Evolutionary conservation across 306 rosid genomes (phyloP), one percentile per base, ranked within the genome.

Genomic region (Sindora glabra): DNA sequence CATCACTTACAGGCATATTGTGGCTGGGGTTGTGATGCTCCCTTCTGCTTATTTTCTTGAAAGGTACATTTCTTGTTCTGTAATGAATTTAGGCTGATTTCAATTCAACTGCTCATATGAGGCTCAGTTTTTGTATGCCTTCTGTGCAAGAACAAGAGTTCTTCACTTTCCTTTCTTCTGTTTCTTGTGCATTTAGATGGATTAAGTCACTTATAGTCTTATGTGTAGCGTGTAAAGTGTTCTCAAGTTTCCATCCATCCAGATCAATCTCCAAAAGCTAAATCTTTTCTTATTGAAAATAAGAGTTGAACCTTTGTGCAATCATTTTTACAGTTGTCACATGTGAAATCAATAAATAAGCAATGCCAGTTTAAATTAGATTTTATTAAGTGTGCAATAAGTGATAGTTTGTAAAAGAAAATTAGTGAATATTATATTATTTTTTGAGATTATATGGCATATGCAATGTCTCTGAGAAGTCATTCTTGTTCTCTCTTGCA

Each of bases 1-100:
- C 27, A 73, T 77, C 57, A 81, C 80, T 19, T 81, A 73, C 45
- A 46, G 75, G 11, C 75, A 81, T 34, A 56, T 50, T 42, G 19
- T 77, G 38, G 83, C 72, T 13, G 72, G 79, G 34, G 13, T 68
- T 5, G 45, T 68, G 22, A 44, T 74, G 50, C 26, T 77, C 39
- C 83, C 87, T 59, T 77, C 74, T 33, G 83, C 87, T 23, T 77
- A 50, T 68, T 45, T 74, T 74, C 77, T 72, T 63, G 78, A 81
- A 64, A 77, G 81, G 83, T 77, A 55, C 47, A n/a, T 32, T 56
- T 18, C n/a, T 22, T n/a, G n/a, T n/a, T n/a, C n/a, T n/a, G n/a
- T n/a, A n/a, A 15, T 21, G 36, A 32, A 24, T 48, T 30, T 58
- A 9, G 53, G 33, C 40, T 62, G 36, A 16, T 39, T 18, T n/a